These are phyloP conservation scores for Solanum habrochaites DNA, from an alignment of 257 asterid genomes.

Conservation along the genomic window DNA sequence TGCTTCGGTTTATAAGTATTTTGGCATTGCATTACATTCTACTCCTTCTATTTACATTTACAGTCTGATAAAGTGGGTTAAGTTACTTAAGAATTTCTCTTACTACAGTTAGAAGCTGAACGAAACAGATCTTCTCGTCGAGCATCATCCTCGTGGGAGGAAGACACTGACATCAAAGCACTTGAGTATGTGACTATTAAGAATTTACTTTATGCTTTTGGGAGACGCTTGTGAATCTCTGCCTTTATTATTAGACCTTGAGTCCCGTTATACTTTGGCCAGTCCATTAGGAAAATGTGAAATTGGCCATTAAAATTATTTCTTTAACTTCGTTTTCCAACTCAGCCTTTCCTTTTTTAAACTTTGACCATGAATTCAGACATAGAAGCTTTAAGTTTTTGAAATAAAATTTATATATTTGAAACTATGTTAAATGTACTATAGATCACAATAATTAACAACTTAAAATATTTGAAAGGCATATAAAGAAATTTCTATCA, in stretches of 20 bases:
- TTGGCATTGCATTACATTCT: not conserved
- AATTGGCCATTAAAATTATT: not conserved
- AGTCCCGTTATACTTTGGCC: not conserved
- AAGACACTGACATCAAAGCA: constrained; percentile 81
- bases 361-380: not conserved
- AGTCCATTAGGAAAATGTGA: not conserved
- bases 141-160: constrained; percentile 92
- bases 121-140: constrained; percentile 78
- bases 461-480: not conserved
- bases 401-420: not conserved
- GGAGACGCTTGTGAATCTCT: not conserved
- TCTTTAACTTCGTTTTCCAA: not conserved
- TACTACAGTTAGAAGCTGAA: constrained; percentile 79
- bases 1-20: constrained; percentile 1
- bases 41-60: not conserved
- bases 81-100: not conserved
- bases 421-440: not conserved
- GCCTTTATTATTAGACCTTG: not conserved
- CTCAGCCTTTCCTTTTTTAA: not conserved
- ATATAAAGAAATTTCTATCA: not conserved
- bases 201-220: not conserved
- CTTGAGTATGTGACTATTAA: constrained; percentile 70
- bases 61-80: not conserved
- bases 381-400: not conserved
- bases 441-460: not conserved